These are phyloP conservation scores for Chytridium lagenaria DNA, from an alignment of 371 early-diverging fungal genomes.

Conservation along the genomic window DNA sequence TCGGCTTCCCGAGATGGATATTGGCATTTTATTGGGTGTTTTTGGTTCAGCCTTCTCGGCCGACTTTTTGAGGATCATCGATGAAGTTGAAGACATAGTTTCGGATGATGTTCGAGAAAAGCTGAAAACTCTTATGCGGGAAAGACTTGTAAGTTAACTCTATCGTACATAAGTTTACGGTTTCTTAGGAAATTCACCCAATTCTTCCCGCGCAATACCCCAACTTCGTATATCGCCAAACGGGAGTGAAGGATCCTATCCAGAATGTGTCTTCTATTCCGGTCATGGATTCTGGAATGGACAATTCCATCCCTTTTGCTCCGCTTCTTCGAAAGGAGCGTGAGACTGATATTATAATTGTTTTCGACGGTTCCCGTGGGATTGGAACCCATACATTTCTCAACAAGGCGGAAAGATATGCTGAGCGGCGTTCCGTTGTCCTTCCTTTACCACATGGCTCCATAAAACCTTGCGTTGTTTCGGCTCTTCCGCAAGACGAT, in stretches of 20 bases:
- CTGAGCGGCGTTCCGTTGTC: constrained; percentile 5
- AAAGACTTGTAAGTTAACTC: constrained; percentile 27
- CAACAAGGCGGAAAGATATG: constrained; percentile 28
- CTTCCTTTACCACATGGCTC: constrained; percentile 14
- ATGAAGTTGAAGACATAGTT: constrained; percentile 34
- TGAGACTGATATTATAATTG: constrained; percentile 41
- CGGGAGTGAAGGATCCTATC: constrained; percentile 21
- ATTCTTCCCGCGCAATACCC: constrained; percentile 39
- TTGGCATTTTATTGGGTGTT: constrained; percentile 23
- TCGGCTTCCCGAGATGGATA: background rate
- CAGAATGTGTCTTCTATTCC: constrained; percentile 7
- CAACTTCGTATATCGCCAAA: constrained; percentile 27
- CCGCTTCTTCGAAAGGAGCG: constrained; percentile 42
- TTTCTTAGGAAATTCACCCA: constrained; percentile 38
- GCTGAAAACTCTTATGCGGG: constrained; percentile 25
- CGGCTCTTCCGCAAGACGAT: background rate
- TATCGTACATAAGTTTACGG: background rate
- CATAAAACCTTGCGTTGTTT: constrained; percentile 1
- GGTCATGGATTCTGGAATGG: constrained; percentile 45
- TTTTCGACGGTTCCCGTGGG: constrained; percentile 33
- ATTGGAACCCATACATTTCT: constrained; percentile 42
- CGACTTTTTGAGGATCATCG: constrained; percentile 35
- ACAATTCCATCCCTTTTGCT: constrained; percentile 45
- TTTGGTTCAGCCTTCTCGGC: constrained; percentile 50
- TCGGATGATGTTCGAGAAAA: constrained; percentile 21